A percentile compares a stretch with the other conserved stretches of the same genome.
phyloP scores from a whole-genome alignment of 176 grass and related monocot genomes.

The Oryza glumipatula region DNA sequence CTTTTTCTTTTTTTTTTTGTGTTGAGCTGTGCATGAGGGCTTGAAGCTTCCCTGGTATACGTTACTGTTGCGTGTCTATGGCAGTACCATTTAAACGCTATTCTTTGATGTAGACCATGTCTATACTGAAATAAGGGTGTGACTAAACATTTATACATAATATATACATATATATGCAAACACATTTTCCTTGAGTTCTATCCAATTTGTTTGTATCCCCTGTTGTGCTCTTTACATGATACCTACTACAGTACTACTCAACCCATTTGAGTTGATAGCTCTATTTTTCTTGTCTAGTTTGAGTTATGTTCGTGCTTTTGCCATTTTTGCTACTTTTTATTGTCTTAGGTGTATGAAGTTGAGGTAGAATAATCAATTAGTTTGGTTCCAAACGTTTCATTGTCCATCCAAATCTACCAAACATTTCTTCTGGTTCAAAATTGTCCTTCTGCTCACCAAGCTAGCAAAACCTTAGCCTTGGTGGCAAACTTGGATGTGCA shows the following conservation, averaged over 20 bases:
- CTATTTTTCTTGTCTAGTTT: neutral
- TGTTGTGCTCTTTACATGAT: neutral
- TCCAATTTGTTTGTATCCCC: neutral
- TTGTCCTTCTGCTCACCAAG: too few relatives aligned
- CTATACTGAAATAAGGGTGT: slow-evolving; percentile 32
- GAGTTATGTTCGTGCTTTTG: neutral
- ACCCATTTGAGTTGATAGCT: neutral
- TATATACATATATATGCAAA: neutral
- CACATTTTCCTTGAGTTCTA: neutral
- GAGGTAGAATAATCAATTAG: too few relatives aligned
- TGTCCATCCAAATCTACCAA: too few relatives aligned
- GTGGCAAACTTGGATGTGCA: too few relatives aligned
- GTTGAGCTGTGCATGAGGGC: slow-evolving; percentile 18
- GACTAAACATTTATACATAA: slow-evolving; percentile 21
- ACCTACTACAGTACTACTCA: neutral
- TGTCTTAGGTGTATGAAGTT: too few relatives aligned
- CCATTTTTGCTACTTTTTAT: too few relatives aligned
- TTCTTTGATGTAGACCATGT: slow-evolving; percentile 7
- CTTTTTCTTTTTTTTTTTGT: neutral
- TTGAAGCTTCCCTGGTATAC: slow-evolving; percentile 22
- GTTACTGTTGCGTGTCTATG: slow-evolving; percentile 6
- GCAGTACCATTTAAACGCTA: neutral
- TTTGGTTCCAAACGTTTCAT: too few relatives aligned
- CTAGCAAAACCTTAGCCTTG: too few relatives aligned
- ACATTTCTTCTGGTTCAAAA: too few relatives aligned